Percentiles rank a stretch among this genome's conserved stretches.
phyloP scores from a whole-genome alignment of 1,139 yeast species.

The Kazachstania sp. region DNA sequence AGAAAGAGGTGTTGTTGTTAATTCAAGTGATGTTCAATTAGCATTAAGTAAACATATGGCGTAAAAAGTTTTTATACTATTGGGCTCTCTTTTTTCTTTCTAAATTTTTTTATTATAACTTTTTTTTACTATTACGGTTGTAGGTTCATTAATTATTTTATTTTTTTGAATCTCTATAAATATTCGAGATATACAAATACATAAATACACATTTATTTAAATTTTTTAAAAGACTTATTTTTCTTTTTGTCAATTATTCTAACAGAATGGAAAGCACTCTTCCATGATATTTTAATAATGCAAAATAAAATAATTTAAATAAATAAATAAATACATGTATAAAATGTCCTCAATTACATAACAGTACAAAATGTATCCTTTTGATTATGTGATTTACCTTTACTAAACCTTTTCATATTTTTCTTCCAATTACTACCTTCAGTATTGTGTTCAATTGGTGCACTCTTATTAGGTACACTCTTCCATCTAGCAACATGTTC shows the following conservation, averaged over 20 bases:
- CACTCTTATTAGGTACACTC: slow-evolving; percentile 18
- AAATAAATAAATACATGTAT: background rate
- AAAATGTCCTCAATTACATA: slow-evolving; percentile 5
- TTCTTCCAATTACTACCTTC: slow-evolving; percentile 16
- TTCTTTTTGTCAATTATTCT: too few relatives aligned
- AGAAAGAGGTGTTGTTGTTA: slow-evolving; percentile 80
- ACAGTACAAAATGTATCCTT: slow-evolving; percentile 11
- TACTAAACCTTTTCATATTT: slow-evolving; percentile 15
- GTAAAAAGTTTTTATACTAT: background rate
- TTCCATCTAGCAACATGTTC: slow-evolving; percentile 21
- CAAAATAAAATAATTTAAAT: too few relatives aligned
- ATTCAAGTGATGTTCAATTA: slow-evolving; percentile 65
- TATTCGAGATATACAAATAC: background rate
- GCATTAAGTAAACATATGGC: slow-evolving; percentile 36
- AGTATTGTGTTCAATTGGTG: slow-evolving; percentile 8
- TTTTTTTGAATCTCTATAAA: background rate
- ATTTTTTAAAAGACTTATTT: background rate
- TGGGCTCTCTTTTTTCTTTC: background rate
- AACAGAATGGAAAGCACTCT: too few relatives aligned
- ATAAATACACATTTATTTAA: background rate
- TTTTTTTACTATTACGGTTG: background rate
- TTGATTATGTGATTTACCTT: slow-evolving; percentile 7
- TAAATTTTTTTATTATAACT: background rate
- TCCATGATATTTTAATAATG: background rate
- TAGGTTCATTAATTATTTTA: background rate